phyloP scores from a whole-genome alignment of 306 rosid genomes.

The Prunus fruticosa region DNA sequence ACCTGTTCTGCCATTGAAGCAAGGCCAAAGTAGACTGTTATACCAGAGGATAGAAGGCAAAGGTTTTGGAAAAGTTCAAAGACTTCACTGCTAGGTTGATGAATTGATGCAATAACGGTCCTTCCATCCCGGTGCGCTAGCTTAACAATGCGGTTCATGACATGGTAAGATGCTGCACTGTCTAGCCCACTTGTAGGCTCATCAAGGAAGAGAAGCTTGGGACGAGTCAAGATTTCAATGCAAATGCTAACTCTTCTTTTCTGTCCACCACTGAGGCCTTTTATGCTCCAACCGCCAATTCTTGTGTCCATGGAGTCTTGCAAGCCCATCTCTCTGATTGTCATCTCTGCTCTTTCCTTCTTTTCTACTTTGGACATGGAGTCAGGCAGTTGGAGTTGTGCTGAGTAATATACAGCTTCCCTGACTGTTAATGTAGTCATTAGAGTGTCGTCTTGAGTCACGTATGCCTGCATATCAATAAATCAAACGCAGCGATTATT shows the following conservation, averaged over 20 bases:
- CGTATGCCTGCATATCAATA: constrained; percentile 44
- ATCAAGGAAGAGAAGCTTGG: constrained; percentile 65
- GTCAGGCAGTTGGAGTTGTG: constrained; percentile 58
- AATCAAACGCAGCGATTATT: background rate
- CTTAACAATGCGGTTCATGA: constrained; percentile 49
- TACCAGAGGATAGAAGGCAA: constrained; percentile 40
- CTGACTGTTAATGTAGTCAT: constrained; percentile 50
- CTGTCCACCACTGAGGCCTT: constrained; percentile 68
- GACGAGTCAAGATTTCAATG: constrained; percentile 62
- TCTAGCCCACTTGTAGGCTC: constrained; percentile 85
- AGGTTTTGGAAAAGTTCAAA: constrained; percentile 53
- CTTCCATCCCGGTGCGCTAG: constrained; percentile 44
- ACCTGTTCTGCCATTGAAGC: constrained; percentile 35
- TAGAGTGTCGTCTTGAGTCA: constrained; percentile 64
- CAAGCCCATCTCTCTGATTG: constrained; percentile 63
- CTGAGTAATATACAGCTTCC: constrained; percentile 57
- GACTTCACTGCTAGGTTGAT: constrained; percentile 70
- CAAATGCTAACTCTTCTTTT: constrained; percentile 75
- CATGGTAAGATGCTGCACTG: constrained; percentile 70
- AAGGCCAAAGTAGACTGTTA: constrained; percentile 35
- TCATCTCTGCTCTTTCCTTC: constrained; percentile 51
- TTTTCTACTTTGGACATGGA: constrained; percentile 58
- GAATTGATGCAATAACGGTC: constrained; percentile 59
- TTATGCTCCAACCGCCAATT: constrained; percentile 54
- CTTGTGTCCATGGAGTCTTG: constrained; percentile 52